These are phyloP conservation scores for Dothideomycetes sp. DNA, from an alignment of 2,329 filamentous ascomycete species.

Conservation along the genomic window DNA sequence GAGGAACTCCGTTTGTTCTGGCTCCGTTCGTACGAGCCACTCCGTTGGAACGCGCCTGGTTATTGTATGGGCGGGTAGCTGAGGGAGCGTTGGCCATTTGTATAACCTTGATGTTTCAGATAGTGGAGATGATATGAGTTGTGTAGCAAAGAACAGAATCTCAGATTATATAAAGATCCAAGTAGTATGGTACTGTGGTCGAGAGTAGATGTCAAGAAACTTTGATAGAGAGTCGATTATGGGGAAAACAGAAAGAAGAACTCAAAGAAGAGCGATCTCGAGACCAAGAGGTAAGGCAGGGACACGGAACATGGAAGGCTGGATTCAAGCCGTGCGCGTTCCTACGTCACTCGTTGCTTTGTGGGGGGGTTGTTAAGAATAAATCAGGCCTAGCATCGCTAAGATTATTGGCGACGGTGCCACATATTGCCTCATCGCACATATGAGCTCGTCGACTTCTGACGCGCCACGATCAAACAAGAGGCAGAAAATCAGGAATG, in stretches of 20 bases:
- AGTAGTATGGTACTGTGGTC: too few relatives aligned
- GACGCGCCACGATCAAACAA: conserved; percentile 8
- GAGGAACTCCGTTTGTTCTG: conserved; percentile 11
- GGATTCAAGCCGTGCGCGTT: conserved; percentile 2
- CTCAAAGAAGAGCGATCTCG: conserved; percentile 4
- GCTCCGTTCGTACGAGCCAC: conserved; percentile 9
- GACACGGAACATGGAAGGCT: conserved; percentile 4
- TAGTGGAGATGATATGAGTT: not conserved
- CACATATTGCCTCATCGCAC: conserved; percentile 13
- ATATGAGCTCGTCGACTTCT: conserved; percentile 9
- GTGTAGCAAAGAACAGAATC: not conserved
- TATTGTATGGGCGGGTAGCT: conserved; percentile 9
- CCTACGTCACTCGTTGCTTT: conserved; percentile 10
- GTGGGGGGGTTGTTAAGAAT: too few relatives aligned
- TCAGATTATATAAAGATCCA: not conserved
- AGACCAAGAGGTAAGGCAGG: conserved; percentile 9
- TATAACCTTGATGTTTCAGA: too few relatives aligned
- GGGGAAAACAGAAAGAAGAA: conserved; percentile 5
- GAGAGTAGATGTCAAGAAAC: too few relatives aligned
- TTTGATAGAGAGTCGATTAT: too few relatives aligned
- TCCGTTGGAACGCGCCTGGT: conserved; percentile 10
- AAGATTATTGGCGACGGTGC: too few relatives aligned
- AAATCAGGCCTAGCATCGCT: too few relatives aligned
- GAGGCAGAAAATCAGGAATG: conserved; percentile 6
- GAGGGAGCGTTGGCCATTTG: conserved; percentile 12